Percentiles rank a stretch among this genome's conserved stretches.
These are phyloP conservation scores for Fusarium dimerum DNA, from an alignment of 2,329 filamentous ascomycete genomes.

Conservation along the genomic window DNA sequence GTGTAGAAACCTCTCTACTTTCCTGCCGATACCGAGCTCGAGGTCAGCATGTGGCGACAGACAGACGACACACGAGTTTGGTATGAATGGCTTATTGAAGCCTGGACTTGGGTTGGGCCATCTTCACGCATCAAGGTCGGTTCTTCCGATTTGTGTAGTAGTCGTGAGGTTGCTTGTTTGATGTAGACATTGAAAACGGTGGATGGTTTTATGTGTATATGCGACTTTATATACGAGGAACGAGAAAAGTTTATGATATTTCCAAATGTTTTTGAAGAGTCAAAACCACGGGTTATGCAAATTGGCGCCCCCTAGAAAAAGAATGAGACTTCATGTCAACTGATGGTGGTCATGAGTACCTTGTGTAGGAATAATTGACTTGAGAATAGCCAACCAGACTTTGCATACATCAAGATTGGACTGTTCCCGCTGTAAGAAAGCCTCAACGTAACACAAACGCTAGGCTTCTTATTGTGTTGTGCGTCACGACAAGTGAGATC, in stretches of 20 bases:
- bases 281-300: too few species aligned
- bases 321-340: too few species aligned
- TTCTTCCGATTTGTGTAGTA: slow-evolving; percentile 67
- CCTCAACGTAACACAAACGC: too few species aligned
- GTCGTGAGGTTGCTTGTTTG: slow-evolving; percentile 68
- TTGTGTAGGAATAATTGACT: too few species aligned
- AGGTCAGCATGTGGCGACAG: slow-evolving; percentile 93
- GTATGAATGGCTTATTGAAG: slow-evolving; percentile 98
- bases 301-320: too few species aligned
- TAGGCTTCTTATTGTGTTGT: too few species aligned
- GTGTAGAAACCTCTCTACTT: slow-evolving; percentile 78
- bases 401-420: too few species aligned
- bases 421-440: too few species aligned
- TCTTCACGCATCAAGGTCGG: slow-evolving; percentile 65
- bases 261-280: too few species aligned
- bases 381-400: too few species aligned
- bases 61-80: slow-evolving; percentile 95
- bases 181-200: slow-evolving; percentile 49
- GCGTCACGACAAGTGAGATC: too few species aligned
- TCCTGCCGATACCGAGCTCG: slow-evolving; percentile 80
- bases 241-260: neutral
- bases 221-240: neutral
- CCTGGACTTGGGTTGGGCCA: slow-evolving; percentile 67
- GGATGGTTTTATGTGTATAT: neutral
- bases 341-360: too few species aligned